These are phyloP conservation scores for Citrus hindsii DNA, from an alignment of 345 rosid species.

Conservation along the genomic window DNA sequence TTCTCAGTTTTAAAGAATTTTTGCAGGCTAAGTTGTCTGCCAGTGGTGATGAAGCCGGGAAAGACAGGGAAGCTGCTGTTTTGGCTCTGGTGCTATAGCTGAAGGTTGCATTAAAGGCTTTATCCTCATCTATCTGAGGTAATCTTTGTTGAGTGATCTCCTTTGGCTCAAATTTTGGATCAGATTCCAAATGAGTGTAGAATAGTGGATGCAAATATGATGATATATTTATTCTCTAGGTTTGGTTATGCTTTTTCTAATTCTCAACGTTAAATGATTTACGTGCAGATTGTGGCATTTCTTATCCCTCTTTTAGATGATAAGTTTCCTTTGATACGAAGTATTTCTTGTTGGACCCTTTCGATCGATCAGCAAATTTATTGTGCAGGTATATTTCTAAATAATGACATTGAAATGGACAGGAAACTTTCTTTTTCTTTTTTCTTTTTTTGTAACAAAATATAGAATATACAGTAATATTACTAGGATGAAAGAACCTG, in stretches of 20 bases:
- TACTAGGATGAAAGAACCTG: background rate
- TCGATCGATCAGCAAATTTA: constrained; percentile 95
- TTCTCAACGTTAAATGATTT: constrained; percentile 10
- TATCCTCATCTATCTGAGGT: constrained; percentile 86
- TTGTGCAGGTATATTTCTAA: constrained; percentile 68
- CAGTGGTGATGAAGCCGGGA: constrained; percentile 86
- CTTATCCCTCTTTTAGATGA: constrained; percentile 94
- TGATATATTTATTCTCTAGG: background rate
- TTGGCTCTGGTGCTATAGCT: constrained; percentile 89
- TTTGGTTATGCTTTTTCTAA: background rate
- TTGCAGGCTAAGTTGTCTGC: constrained; percentile 69
- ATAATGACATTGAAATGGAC: background rate
- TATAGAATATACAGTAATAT: background rate
- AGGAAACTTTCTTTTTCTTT: background rate
- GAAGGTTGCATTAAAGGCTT: constrained; percentile 95
- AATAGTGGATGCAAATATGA: background rate
- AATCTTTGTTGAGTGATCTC: constrained; percentile 19
- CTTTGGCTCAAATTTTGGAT: constrained; percentile 3
- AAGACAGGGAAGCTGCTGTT: constrained; percentile 97
- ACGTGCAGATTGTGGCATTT: constrained; percentile 74
- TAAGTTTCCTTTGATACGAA: constrained; percentile 86
- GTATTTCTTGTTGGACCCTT: constrained; percentile 97
- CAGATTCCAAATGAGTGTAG: background rate
- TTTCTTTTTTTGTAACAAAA: background rate
- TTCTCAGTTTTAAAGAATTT: constrained; percentile 8